Evolutionary conservation across 2,329 filamentous ascomycete genomes (phyloP), one percentile per base, ranked within the genome.

Genomic region (Ophiocordyceps robertsii): DNA sequence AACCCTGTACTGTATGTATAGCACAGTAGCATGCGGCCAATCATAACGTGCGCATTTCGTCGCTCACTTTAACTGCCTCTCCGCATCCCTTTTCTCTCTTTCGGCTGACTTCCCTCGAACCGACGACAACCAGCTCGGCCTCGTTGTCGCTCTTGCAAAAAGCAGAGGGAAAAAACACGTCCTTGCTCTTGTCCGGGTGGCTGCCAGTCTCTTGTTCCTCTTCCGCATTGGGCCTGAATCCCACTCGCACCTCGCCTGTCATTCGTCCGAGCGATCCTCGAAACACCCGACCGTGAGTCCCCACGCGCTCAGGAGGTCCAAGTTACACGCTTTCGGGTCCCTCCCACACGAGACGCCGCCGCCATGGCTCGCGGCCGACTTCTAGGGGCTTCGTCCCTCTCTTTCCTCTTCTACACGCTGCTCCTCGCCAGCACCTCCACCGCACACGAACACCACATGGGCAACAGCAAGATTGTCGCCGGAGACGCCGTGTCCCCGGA

Each of bases 401-500:
- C 45, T n/a, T 40, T 44, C 14, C 32, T 54, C 29, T 41, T 57
- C 14, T 45, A 47, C 38, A 40, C 56, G 41, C 47, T 53, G 29
- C 46, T 54, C 33, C 48, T 61, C 11, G 46, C 46, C 24, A 45
- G 44, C 40, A 47, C 51, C 33, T 51, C 51, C 10, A 42, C 47
- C n/a, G 62, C 58, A 39, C 73, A 77, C 60, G 70, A 73, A 36
- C 69, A 73, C 56, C 63, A 66, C 49, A 55, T 45, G 17, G 58
- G 62, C 49, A 62, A 63, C 40, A 64, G 63, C 41, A 65, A 73
- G 38, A 80, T 92, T 47, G 74, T 77, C 14, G 79, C 84, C 50
- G 85, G 84, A 53, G 64, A 80, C 51, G 70, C 74, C 29, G 67
- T 85, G 53, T 85, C 83, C n/a, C 55, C 62, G 38, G 84, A 90